Evolutionary conservation across 2,329 filamentous ascomycete species (phyloP), one percentile per base, ranked within the genome.

Genomic region (Endothia cerciana): DNA sequence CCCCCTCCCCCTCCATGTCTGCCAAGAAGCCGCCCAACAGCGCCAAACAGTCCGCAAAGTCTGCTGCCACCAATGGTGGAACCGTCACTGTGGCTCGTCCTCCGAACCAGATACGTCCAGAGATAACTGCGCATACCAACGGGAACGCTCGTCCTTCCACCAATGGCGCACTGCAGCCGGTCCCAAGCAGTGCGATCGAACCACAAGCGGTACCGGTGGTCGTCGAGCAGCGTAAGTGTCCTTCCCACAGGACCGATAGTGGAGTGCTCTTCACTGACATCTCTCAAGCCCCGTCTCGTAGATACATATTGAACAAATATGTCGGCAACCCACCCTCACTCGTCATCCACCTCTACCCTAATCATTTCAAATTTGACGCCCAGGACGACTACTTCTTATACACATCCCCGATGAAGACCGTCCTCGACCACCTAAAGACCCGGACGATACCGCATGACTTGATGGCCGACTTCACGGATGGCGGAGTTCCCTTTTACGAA

Each of bases 331-430:
- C 89, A 10, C 94, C 95, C 0, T 98, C 94, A 4, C 82, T 99
- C 30, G 88, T 94, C 60, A 82, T 99, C 30, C 94, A 97, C 76
- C 82, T 99, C 40, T 89, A 97, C 74, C 85, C 89, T 11, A 93
- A 87, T 4, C 90, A 97, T 78, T 98, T 97, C 75, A 88, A 91
- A 65, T 97, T 99, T 79, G 94, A 98, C 72, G 89, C 93, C 72
- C 94, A 97, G 77, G 93, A 97, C 77, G 92, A 94, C 73, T 94
- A 91, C 74, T 97, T 97, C 72, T 85, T 87, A 5, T 98, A 98
- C 78, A 92, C 92, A 73, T 97, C 93, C 25, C 93, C 95, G 30
- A 97, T 98, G 94, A 88, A 86, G 72, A 79, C 92, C 22, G 85
- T 90, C 71, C 82, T 97, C 45, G 89, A 96, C 70, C 93, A 97